These are phyloP conservation scores for Penicillium aurantiogriseum DNA, from an alignment of 2,329 filamentous ascomycete species.

Conservation along the genomic window DNA sequence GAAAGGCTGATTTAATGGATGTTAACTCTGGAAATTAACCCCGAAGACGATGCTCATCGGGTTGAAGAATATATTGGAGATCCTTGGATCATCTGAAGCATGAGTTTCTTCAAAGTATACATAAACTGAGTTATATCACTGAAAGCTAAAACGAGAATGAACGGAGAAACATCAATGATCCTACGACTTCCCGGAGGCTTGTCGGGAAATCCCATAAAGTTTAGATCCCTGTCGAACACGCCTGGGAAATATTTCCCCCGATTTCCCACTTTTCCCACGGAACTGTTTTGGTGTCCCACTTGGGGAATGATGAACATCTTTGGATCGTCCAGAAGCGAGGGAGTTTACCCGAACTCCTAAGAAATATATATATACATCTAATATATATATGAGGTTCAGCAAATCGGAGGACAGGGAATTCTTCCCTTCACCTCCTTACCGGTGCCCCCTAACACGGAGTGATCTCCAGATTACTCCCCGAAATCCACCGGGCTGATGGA, in stretches of 20 bases:
- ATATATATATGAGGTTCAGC: conserved; percentile 1
- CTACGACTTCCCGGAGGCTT: neutral
- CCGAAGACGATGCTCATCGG: neutral
- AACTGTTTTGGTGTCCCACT: conserved; percentile 1
- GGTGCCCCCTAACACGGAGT: conserved; percentile 6
- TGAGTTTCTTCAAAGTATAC: neutral
- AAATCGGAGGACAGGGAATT: conserved; percentile 17
- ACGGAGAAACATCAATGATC: neutral
- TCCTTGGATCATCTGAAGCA: neutral
- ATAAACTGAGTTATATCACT: neutral
- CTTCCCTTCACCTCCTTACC: conserved; percentile 3
- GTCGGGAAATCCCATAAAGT: conserved; percentile 1
- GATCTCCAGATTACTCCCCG: conserved; percentile 7
- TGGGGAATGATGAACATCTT: conserved; percentile 4
- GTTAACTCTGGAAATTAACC: neutral
- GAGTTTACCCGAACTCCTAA: neutral
- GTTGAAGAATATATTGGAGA: neutral
- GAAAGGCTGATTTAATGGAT: conserved; percentile 3
- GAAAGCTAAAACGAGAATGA: neutral
- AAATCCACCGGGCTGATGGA: neutral
- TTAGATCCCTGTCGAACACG: conserved; percentile 2
- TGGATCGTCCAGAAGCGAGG: conserved; percentile 3
- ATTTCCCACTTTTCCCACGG: neutral
- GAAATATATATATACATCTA: neutral
- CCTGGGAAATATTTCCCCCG: neutral